Evolutionary conservation across 179 eudicot genomes (phyloP), one percentile per base, ranked within the genome.

Genomic region (Drosera spatulata): DNA sequence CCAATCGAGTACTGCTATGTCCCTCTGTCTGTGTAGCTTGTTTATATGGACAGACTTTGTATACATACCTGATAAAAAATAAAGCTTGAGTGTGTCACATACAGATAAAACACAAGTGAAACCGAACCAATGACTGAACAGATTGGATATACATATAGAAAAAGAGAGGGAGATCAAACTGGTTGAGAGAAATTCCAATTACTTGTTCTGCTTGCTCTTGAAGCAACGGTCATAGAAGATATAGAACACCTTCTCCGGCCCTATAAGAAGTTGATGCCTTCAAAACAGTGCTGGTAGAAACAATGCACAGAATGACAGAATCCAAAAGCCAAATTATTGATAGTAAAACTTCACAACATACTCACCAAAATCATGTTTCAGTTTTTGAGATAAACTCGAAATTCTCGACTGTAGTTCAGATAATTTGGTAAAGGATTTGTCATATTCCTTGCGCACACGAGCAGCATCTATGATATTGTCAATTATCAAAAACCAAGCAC

Each of bases 21-120:
- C 97, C 97, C 74, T 94, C 99, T 56, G 60, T 86, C 72, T 94
- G 99, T 65, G 85, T 75, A 74, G 99, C 91, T 80, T 93, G 83
- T 69, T 86, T 94, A 64, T 70, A 94, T 5, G 99, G 99, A 63
- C 99, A 94, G 67, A 94, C 75, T 75, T 90, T 94, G 77, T 94
- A 94, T 48, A 80, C 79, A 66, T 94, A 94, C 81, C 99, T 94
- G 84, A 73, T 54, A 56, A 44, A 48, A 55, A 56, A 50, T 63
- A 61, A 50, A 50, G 11, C 37, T 50, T 22, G 75, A 11, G 61
- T 11, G 38, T 3, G 50, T 2, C 57, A 55, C 6, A 61, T 10
- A 14, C 10, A 50, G 10, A 50, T 10, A 10, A 43, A 14, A 15
- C 33, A 22, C 33, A 22, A 22, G 33, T 0, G 33, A 22, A 22